Base-by-base conservation (phyloP, 169 alveolate species). In the Plasmodium billcollinsi region DNA sequence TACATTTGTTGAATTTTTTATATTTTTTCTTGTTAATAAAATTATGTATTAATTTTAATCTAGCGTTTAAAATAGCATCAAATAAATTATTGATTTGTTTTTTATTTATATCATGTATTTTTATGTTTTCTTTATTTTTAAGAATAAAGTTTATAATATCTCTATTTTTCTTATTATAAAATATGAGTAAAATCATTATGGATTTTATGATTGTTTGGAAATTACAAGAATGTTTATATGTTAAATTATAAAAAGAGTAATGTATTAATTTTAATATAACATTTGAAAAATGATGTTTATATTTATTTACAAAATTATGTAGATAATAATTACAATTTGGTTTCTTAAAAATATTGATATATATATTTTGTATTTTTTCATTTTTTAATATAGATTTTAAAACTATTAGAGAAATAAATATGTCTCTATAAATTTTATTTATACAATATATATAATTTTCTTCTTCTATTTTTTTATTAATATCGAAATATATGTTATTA, bases 341-440 rank as follows among this genome's bases (percentile, higher is more conserved):
- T 39, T 52, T 72, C 9, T 86, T 58, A 86, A 86, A 86, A 24
- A 72, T 86, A 14, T 70, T 86, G 5, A 24, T 49, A 54, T 86
- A 86, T 49, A 45, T 72, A 14, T 86, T 33, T 47, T 52, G 29
- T n/a, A 86, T 86, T 61, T 49, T 21, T n/a, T 86, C 62, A 18
- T 71, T 86, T 72, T 86, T 86, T 33, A 86, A 49, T 8, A 86
- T 24, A 15, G 92, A 86, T 3, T 52, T 59, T 24, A 86, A 56
- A 54, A 86, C 74, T 33, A 71, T 86, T n/a, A 86, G 6, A 12
- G 88, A 86, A 26, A 86, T 72, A 61, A 71, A 86, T 71, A 86
- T 86, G 56, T 86, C 92, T 58, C 88, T 86, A 56, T 86, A 86
- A 26, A 86, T 26, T 86, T 86, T 70, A 61, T 86, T 86, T 20